Evolutionary conservation across 257 asterid genomes (phyloP).

Genomic region (Nicotiana noctiflora): DNA sequence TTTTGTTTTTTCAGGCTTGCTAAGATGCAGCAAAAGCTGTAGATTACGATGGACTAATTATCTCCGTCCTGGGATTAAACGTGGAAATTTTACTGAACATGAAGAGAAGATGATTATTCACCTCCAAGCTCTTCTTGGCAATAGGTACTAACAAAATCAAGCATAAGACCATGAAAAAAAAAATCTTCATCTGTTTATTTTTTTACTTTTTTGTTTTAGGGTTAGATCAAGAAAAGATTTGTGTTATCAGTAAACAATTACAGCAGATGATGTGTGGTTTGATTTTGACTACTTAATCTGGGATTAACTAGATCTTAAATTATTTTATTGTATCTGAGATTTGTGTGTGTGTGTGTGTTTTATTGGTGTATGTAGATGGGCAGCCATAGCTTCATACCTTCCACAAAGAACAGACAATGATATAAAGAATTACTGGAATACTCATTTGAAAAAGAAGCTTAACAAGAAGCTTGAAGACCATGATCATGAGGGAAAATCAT

Average conservation of each 20-base stretch:
- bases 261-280: too few species aligned
- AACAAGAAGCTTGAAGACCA: constrained; percentile 30
- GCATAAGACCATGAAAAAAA: background rate
- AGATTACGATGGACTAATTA: constrained; percentile 92
- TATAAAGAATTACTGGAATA: constrained; percentile 82
- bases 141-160: constrained; percentile 32
- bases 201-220: background rate
- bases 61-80: constrained; percentile 87
- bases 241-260: too few species aligned
- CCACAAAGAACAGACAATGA: constrained; percentile 85
- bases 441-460: constrained; percentile 71
- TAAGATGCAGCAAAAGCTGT: constrained; percentile 91
- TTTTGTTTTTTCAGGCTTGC: constrained; percentile 45
- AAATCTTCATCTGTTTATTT: background rate
- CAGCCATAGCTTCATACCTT: constrained; percentile 91
- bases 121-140: constrained; percentile 91
- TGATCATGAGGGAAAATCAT: constrained; percentile 4
- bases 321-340: background rate
- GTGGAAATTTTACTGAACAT: constrained; percentile 65
- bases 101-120: constrained; percentile 85
- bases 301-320: background rate
- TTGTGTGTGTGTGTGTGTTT: background rate
- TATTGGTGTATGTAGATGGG: constrained; percentile 63
- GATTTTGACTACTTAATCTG: too few species aligned
- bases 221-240: background rate